Percentiles rank a stretch among this genome's conserved stretches.
phyloP scores from a whole-genome alignment of 768 basidiomycete genomes.

The Hysterangium stoloniferum region DNA sequence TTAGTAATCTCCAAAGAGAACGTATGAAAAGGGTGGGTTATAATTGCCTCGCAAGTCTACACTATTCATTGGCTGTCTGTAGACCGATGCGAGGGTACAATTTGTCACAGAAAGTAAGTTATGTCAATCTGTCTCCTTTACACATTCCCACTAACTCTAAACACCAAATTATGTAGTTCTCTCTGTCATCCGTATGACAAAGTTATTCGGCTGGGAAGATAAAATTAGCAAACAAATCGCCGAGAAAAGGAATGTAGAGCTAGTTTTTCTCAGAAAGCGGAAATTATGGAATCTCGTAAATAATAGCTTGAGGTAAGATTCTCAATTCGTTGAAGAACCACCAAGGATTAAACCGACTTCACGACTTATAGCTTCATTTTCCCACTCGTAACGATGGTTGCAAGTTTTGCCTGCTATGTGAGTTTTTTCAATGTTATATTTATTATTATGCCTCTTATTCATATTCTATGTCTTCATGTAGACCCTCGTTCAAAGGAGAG shows the following conservation, averaged over 20 bases:
- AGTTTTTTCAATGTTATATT: background rate
- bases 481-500: background rate
- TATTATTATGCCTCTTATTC: too few relatives aligned
- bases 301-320: conserved; percentile 18
- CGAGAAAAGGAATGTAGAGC: conserved; percentile 27
- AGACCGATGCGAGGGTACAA: conserved; percentile 32
- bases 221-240: conserved; percentile 25
- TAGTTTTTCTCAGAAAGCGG: conserved; percentile 25
- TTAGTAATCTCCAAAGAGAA: conserved; percentile 23
- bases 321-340: background rate
- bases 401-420: conserved; percentile 21
- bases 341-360: background rate
- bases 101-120: conserved; percentile 27
- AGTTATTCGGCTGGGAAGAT: too few relatives aligned
- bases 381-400: conserved; percentile 30
- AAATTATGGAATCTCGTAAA: conserved; percentile 24
- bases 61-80: background rate
- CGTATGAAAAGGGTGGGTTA: conserved; percentile 20
- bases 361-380: conserved; percentile 20
- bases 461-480: background rate
- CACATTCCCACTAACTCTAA: too few relatives aligned
- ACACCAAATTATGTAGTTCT: too few relatives aligned
- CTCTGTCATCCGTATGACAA: too few relatives aligned
- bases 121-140: conserved; percentile 27
- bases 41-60: background rate